Percentiles rank a stretch among this genome's conserved stretches.
Evolutionary conservation across 345 rosid genomes (phyloP).

Genomic region (Salix udensis): DNA sequence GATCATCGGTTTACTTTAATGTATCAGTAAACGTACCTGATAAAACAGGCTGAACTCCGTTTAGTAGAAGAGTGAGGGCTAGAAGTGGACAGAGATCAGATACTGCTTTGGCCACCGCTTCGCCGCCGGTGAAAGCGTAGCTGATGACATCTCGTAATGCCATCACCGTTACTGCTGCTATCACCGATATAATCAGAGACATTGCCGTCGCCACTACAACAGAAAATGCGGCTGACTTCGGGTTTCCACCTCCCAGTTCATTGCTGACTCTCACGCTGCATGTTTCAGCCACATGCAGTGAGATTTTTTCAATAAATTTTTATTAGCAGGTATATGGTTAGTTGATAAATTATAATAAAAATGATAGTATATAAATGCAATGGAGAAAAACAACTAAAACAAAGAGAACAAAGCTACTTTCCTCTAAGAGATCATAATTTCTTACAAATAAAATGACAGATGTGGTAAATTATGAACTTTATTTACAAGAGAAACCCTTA

Average conservation of each 20-base stretch:
- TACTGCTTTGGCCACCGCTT: conserved; percentile 54
- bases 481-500: too few species aligned
- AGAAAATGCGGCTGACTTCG: conserved; percentile 61
- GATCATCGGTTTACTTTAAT: background rate
- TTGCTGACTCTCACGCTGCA: conserved; percentile 69
- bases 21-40: conserved; percentile 39
- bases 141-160: conserved; percentile 45
- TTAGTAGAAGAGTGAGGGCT: conserved; percentile 54
- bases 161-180: conserved; percentile 30
- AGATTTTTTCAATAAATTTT: background rate
- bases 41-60: conserved; percentile 71
- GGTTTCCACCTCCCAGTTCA: conserved; percentile 76
- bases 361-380: background rate
- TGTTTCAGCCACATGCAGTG: conserved; percentile 9
- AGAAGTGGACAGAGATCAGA: conserved; percentile 66
- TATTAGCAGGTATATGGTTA: background rate
- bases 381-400: too few species aligned
- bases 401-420: too few species aligned
- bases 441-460: background rate
- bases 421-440: too few species aligned
- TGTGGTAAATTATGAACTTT: too few species aligned
- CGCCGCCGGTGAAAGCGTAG: conserved; percentile 62
- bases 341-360: background rate
- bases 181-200: conserved; percentile 43
- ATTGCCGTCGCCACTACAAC: conserved; percentile 43